These are phyloP conservation scores for Letharia columbiana DNA, from an alignment of 495 filamentous ascomycete species.

Conservation along the genomic window DNA sequence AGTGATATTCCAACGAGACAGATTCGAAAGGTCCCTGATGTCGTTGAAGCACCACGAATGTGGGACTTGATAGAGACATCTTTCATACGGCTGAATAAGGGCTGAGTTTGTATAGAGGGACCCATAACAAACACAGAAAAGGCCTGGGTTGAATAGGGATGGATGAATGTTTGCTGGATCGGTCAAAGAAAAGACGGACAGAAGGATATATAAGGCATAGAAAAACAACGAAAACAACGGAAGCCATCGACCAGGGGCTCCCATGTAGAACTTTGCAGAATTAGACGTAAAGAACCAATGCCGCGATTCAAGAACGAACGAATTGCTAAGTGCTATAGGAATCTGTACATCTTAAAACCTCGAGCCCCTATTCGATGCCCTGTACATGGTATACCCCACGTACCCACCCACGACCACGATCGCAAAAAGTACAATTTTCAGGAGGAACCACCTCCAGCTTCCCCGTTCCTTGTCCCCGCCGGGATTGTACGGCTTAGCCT, in stretches of 20 bases:
- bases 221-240: neutral
- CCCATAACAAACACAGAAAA: no score
- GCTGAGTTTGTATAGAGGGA: no score
- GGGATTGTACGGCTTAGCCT: slow-evolving; percentile 23
- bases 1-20: no score
- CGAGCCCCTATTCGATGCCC: slow-evolving; percentile 61
- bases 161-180: no score
- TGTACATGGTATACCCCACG: slow-evolving; percentile 75
- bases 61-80: no score
- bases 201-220: neutral
- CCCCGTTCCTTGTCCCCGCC: slow-evolving; percentile 40
- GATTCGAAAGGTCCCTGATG: no score
- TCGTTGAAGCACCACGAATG: no score
- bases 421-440: slow-evolving; percentile 73
- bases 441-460: slow-evolving; percentile 87
- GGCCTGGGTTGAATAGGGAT: no score
- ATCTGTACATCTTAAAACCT: slow-evolving; percentile 54
- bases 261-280: neutral
- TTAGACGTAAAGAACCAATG: neutral
- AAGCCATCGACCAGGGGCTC: neutral
- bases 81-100: no score
- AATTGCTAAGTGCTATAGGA: neutral
- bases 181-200: neutral
- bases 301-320: neutral
- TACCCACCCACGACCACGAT: slow-evolving; percentile 64